Percentiles rank a stretch among this genome's conserved stretches.
Evolutionary conservation across 2,329 filamentous ascomycete species (phyloP).

Genomic region (Colletotrichum lini): DNA sequence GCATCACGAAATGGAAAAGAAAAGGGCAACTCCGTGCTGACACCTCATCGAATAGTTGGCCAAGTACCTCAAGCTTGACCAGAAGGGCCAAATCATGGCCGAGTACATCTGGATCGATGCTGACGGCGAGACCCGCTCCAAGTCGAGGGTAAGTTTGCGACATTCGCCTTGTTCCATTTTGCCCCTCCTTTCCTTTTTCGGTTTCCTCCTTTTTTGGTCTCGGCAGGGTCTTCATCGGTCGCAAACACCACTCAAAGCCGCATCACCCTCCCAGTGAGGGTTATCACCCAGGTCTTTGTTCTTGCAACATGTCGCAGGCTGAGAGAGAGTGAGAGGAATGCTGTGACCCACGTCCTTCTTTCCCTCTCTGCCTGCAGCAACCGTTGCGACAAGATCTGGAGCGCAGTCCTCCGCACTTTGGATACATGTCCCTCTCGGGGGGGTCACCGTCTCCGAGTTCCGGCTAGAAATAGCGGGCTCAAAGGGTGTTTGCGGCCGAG

Average conservation of each 20-base stretch:
- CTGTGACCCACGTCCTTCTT: conserved; percentile 18
- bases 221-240: conserved; percentile 2
- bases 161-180: conserved; percentile 41
- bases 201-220: conserved; percentile 8
- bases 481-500: conserved; percentile 11
- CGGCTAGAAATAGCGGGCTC: conserved; percentile 24
- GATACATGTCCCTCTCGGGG: conserved; percentile 13
- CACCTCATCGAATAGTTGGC: conserved; percentile 73
- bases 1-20: neutral
- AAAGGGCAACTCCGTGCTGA: conserved; percentile 35
- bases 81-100: conserved; percentile 90
- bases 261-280: neutral
- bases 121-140: conserved; percentile 87
- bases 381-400: conserved; percentile 25
- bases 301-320: neutral
- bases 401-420: conserved; percentile 16
- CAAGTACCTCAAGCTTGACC: conserved; percentile 93
- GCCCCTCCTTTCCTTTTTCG: conserved; percentile 37
- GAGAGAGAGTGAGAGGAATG: neutral
- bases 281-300: neutral
- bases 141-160: conserved; percentile 85
- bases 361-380: conserved; percentile 6
- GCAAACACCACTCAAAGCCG: conserved; percentile 3
- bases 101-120: conserved; percentile 98
- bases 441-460: conserved; percentile 14